These are phyloP conservation scores for Adiantum capillusveneris DNA, from an alignment of 75 land plant species.

Conservation along the genomic window DNA sequence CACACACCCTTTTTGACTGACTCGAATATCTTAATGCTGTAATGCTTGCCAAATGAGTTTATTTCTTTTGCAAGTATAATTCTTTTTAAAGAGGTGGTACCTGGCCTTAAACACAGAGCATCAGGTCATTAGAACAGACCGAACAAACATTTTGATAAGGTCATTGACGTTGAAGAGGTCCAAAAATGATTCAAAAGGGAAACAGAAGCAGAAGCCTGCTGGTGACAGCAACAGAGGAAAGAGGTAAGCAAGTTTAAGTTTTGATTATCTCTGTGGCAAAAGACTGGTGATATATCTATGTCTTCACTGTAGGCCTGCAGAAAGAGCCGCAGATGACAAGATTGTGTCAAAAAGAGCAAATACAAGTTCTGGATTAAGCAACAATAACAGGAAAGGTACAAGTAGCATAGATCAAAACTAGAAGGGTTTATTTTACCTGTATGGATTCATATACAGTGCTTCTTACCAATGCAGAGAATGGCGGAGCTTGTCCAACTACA, in stretches of 20 bases:
- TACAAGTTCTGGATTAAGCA: constrained; percentile 12
- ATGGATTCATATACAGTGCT: too few relatives aligned
- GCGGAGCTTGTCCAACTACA: too few relatives aligned
- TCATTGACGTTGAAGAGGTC: constrained; percentile 32
- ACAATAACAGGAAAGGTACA: constrained; percentile 8
- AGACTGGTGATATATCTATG: background rate
- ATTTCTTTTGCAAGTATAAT: too few relatives aligned
- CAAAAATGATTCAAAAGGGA: constrained; percentile 23
- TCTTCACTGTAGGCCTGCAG: constrained; percentile 24
- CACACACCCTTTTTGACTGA: too few relatives aligned
- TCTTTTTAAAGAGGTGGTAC: too few relatives aligned
- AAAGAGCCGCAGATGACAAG: constrained; percentile 15
- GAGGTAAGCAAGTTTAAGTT: constrained; percentile 14
- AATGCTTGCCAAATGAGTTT: too few relatives aligned
- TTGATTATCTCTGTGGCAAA: background rate
- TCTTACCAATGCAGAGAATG: background rate
- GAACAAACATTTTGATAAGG: constrained; percentile 40
- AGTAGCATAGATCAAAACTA: too few relatives aligned
- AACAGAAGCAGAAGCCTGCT: constrained; percentile 21
- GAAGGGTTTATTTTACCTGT: too few relatives aligned
- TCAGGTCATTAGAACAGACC: constrained; percentile 43
- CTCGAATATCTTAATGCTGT: too few relatives aligned
- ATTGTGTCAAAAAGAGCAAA: constrained; percentile 16
- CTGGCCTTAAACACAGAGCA: too few relatives aligned
- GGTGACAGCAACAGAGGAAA: constrained; percentile 31